Base-by-base conservation (phyloP, 2,329 filamentous ascomycete species). In the Dactylella cylindrospora region DNA sequence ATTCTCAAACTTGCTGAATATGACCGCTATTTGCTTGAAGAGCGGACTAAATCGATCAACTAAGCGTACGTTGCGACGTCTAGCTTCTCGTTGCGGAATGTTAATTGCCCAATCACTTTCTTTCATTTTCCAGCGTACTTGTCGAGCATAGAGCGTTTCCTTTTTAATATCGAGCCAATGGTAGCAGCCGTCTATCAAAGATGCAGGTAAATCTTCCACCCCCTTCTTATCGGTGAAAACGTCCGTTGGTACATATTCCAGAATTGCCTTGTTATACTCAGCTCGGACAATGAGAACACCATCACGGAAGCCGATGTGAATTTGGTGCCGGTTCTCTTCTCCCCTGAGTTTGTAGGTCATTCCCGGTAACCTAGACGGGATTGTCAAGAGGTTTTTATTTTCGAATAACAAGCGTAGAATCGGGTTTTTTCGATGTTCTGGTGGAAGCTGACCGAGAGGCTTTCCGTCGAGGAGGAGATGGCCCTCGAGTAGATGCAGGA, bases 151-250 rank as follows among this genome's bases (percentile, higher is more conserved):
- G 0, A 86, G 43, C 1, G 71, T 45, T 2, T 73, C 72, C 1
- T 71, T 71, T 1, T 59, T 40, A 0, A 83, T 9, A 33, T 85
- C 73, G 3, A 85, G 71, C 81, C 82, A 86, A 62, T 86, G 83
- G 0, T 79, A 73, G 43, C 79, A 84, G 5, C 76, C 71, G 0
- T 78, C 69, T 0, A 83, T 62, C 0, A 86, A 71, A 0, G 73
- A 68, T 0, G 65, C 65, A 0, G 83, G 84, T 0, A 85, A 70
- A 64, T 83, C 81, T 25, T 64, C 57, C 12, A 36, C 36, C 2
- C 15, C 61, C 0, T 39, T 12, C 0, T 65, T 53, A 1, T 38
- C 26, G 19, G 50, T 64, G 23, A 78, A 76, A 0, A 70, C 17
- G 0, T 67, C 19, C 0, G 69, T 62, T 0, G 73, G 73, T 2